Evolutionary conservation across 192 early-diverging fungal genomes (phyloP).

Genomic region (Dissophora globulifera): DNA sequence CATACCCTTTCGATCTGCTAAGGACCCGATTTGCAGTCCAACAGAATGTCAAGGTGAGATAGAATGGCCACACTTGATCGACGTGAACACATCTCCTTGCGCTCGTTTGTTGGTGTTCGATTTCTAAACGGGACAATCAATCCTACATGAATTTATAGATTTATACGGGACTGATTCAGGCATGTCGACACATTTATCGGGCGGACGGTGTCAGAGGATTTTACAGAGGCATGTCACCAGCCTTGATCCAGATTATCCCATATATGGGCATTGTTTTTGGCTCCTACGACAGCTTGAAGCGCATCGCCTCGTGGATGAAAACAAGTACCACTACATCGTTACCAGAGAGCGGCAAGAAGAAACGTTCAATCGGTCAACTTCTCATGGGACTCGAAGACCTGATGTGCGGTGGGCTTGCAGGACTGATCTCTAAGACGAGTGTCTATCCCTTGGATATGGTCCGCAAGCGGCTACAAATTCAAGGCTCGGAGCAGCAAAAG

Average conservation of each 20-base stretch:
- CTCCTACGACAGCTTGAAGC: conserved; percentile 72
- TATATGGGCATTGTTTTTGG: conserved; percentile 95
- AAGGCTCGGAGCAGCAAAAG: conserved; percentile 53
- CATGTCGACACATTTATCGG: conserved; percentile 69
- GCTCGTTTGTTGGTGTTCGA: too few species aligned
- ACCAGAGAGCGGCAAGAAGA: neutral
- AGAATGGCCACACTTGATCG: neutral
- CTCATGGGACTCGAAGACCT: conserved; percentile 67
- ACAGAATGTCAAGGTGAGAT: conserved; percentile 58
- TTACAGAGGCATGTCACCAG: conserved; percentile 86
- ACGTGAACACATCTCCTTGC: too few species aligned
- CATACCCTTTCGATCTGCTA: conserved; percentile 96
- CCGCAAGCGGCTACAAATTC: conserved; percentile 75
- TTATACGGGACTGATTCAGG: conserved; percentile 73
- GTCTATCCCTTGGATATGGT: conserved; percentile 95
- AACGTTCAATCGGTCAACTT: conserved; percentile 2
- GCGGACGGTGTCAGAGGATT: conserved; percentile 88
- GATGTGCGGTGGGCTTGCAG: conserved; percentile 81
- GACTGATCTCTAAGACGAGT: conserved; percentile 82
- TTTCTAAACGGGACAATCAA: neutral
- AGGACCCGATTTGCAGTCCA: conserved; percentile 95
- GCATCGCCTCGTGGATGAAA: conserved; percentile 50
- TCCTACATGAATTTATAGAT: conserved; percentile 42
- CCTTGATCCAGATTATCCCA: conserved; percentile 90
- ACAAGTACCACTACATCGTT: conserved; percentile 1